Base-by-base conservation (phyloP, 108 stramenopile species). In the Stephanodiscus minutulus region DNA sequence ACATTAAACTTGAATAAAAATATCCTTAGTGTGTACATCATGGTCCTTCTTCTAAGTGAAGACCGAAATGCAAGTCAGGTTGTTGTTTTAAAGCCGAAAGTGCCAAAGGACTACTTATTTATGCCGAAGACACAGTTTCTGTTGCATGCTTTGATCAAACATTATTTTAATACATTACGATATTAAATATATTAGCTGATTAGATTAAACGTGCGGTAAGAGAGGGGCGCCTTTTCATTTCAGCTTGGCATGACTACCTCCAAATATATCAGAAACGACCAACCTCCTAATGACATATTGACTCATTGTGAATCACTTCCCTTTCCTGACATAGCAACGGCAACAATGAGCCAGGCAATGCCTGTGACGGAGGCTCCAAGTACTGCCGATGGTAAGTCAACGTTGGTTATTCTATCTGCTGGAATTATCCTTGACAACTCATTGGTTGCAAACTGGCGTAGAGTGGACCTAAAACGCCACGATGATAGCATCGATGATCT, bases 371-470 rank as follows among this genome's bases (percentile, higher is more conserved):
- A 70, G 4, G 69, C 69, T 33, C 69, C 69, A n/a, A 70, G 57
- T 37, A 58, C 43, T 31, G 46, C 69, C 25, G 69, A 70, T 8
- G 69, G 59, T 35, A 70, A n/a, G 27, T 70, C 69, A 20, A 70
- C 22, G 20, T 11, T 17, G 43, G 43, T 44, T 15, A 15, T 44
- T 33, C 24, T 35, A 5, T 17, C 24, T 56, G 55, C 29, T 13
- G 3, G 27, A 27, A 17, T 56, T 2, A 56, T 20, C 54, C 11
- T 55, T 27, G 54, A 24, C 54, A 15, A 3, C 50, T 20, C 50
- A 10, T 55, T 7, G 54, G 12, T 25, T 25, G 54, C 28, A 28
- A 28, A n/a, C 54, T 55, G 25, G 27, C 54, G 11, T 25, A 28
- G 25, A 24, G 6, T 13, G 20, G 35, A 36, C 59, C 35, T 21